These are phyloP conservation scores for Fusarium dlaminii DNA, from an alignment of 2,329 filamentous ascomycete genomes.

Conservation along the genomic window DNA sequence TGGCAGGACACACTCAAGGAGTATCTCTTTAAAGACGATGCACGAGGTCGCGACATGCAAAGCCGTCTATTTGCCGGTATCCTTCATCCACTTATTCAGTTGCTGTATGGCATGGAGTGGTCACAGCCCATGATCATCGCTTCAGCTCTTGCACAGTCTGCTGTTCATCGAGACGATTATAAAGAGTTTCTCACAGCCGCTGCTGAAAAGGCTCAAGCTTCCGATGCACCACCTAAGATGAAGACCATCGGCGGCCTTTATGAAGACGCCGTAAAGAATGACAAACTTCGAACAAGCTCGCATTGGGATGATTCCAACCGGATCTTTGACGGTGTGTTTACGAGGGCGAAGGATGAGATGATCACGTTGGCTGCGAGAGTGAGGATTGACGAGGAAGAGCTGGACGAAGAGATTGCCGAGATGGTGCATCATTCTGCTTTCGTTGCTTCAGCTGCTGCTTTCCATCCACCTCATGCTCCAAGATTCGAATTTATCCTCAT, in stretches of 20 bases:
- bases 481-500: constrained; percentile 85
- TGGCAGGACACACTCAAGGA: constrained; percentile 71
- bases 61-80: constrained; percentile 72
- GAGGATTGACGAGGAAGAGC: constrained; percentile 62
- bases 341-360: constrained; percentile 70
- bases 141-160: constrained; percentile 79
- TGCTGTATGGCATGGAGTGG: constrained; percentile 88
- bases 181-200: constrained; percentile 66
- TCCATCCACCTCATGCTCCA: constrained; percentile 69
- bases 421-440: constrained; percentile 74
- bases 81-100: constrained; percentile 75
- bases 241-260: constrained; percentile 63
- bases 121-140: constrained; percentile 82
- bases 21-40: constrained; percentile 74
- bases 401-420: constrained; percentile 64
- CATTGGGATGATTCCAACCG: constrained; percentile 66
- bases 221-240: constrained; percentile 19
- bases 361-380: constrained; percentile 68
- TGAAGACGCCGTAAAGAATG: constrained; percentile 62
- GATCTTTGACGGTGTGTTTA: constrained; percentile 74
- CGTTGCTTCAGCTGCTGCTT: constrained; percentile 63
- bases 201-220: constrained; percentile 33
- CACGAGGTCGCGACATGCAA: constrained; percentile 74
- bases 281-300: constrained; percentile 64
- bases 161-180: constrained; percentile 71